Evolutionary conservation across 1,284 basidiomycete genomes (phyloP).

Genomic region (Trichosporon inkin): DNA sequence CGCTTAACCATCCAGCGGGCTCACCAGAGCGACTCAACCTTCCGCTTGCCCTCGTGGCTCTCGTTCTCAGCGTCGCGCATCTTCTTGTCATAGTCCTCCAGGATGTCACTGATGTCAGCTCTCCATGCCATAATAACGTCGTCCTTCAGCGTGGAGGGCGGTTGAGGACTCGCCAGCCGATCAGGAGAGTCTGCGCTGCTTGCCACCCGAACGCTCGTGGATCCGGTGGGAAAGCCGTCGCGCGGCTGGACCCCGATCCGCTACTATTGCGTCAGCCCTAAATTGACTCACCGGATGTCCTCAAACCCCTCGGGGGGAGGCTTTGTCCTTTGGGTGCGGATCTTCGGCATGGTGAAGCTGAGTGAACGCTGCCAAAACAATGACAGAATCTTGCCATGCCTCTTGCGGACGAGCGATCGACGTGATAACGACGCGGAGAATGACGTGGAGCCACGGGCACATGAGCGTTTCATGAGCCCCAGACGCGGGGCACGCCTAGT

Average conservation of each 20-base stretch:
- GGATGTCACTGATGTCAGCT: conserved; percentile 73
- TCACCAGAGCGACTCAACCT: conserved; percentile 88
- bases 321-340: conserved; percentile 89
- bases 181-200: not conserved
- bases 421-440: not conserved
- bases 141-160: too few species aligned
- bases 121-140: conserved; percentile 49
- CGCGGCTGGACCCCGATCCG: too few species aligned
- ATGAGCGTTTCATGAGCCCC: not conserved
- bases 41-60: conserved; percentile 94
- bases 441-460: not conserved
- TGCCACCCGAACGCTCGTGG: not conserved
- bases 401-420: conserved; percentile 2
- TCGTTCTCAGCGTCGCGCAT: conserved; percentile 98
- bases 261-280: too few species aligned
- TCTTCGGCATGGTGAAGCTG: conserved; percentile 74
- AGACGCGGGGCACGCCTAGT: not conserved
- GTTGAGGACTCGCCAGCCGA: too few species aligned
- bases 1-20: conserved; percentile 14
- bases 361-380: conserved; percentile 2
- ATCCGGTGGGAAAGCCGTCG: not conserved
- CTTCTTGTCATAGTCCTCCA: conserved; percentile 92
- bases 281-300: conserved; percentile 67
- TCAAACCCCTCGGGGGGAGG: conserved; percentile 95
- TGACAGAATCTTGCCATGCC: conserved; percentile 5